These are phyloP conservation scores for Suillus subalutaceus DNA, from an alignment of 768 basidiomycete species.

Conservation along the genomic window DNA sequence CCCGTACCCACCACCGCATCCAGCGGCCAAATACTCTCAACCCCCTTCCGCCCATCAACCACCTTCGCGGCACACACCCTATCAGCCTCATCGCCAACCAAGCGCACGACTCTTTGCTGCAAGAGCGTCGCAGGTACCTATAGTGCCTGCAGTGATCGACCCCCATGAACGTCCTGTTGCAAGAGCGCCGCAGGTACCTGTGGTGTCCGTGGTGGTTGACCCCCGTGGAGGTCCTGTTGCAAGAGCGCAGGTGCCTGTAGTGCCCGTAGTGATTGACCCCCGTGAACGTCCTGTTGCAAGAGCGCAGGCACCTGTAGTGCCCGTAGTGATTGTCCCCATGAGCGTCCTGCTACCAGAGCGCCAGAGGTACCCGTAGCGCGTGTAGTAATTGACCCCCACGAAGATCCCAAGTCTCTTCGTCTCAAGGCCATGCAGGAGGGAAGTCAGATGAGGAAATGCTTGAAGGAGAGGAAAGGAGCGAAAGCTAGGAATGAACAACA, in stretches of 20 bases:
- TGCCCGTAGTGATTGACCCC: not conserved
- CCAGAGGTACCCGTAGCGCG: not conserved
- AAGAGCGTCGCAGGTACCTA: not conserved
- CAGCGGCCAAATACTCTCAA: not conserved
- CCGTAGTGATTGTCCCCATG: not conserved
- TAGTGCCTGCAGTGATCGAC: not conserved
- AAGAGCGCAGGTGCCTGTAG: not conserved
- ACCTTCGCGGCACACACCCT: not conserved
- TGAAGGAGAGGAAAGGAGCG: conserved; percentile 67
- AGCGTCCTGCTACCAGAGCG: not conserved
- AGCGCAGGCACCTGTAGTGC: not conserved
- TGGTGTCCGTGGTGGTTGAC: not conserved
- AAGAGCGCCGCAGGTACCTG: no score
- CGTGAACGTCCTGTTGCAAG: not conserved
- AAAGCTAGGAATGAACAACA: not conserved
- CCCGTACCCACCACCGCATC: not conserved
- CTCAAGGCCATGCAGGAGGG: conserved; percentile 72
- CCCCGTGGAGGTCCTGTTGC: not conserved
- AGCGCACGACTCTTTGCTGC: not conserved
- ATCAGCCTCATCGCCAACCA: not conserved
- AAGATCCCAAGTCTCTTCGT: conserved; percentile 50
- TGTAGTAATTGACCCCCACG: not conserved
- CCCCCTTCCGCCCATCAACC: not conserved
- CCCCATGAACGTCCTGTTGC: not conserved
- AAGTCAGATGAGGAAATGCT: conserved; percentile 64